Evolutionary conservation across 2,329 filamentous ascomycete genomes (phyloP).

Genomic region (Phoma herbarum): DNA sequence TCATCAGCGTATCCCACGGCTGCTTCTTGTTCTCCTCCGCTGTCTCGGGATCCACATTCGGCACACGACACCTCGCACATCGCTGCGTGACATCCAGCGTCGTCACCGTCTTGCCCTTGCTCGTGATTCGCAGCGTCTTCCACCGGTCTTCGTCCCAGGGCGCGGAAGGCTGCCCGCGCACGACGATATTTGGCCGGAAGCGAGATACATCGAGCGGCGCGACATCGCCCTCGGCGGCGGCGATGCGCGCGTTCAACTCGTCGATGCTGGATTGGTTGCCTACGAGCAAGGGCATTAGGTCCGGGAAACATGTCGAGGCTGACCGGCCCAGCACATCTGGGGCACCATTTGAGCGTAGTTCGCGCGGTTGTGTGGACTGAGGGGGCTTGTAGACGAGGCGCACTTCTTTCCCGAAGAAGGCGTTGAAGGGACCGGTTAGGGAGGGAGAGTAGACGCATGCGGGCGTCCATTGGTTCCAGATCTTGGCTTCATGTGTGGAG

Average conservation of each 20-base stretch:
- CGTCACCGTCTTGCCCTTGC: conserved; percentile 13
- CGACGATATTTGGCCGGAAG: conserved; percentile 71
- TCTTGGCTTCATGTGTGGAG: conserved; percentile 58
- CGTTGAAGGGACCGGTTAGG: conserved; percentile 63
- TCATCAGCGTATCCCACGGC: conserved; percentile 70
- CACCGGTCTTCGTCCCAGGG: conserved; percentile 71
- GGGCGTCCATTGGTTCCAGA: conserved; percentile 68
- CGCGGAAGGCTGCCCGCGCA: conserved; percentile 57
- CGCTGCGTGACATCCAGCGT: conserved; percentile 66
- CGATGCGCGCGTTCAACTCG: conserved; percentile 66
- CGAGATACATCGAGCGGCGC: conserved; percentile 61
- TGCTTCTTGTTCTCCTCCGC: conserved; percentile 66
- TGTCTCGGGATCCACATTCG: conserved; percentile 71
- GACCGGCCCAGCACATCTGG: conserved; percentile 62
- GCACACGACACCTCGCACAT: conserved; percentile 69
- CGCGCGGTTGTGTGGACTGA: conserved; percentile 55
- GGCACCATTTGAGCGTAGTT: conserved; percentile 65
- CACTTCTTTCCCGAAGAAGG: conserved; percentile 65
- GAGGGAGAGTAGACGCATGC: conserved; percentile 62
- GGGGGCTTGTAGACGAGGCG: conserved; percentile 70
- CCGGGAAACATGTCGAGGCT: conserved; percentile 66
- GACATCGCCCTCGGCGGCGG: conserved; percentile 51
- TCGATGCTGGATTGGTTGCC: conserved; percentile 64
- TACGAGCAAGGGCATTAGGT: conserved; percentile 66
- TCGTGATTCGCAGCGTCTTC: conserved; percentile 63